These are phyloP conservation scores for Candida schatavii DNA, from an alignment of 805 yeast species.

Conservation along the genomic window DNA sequence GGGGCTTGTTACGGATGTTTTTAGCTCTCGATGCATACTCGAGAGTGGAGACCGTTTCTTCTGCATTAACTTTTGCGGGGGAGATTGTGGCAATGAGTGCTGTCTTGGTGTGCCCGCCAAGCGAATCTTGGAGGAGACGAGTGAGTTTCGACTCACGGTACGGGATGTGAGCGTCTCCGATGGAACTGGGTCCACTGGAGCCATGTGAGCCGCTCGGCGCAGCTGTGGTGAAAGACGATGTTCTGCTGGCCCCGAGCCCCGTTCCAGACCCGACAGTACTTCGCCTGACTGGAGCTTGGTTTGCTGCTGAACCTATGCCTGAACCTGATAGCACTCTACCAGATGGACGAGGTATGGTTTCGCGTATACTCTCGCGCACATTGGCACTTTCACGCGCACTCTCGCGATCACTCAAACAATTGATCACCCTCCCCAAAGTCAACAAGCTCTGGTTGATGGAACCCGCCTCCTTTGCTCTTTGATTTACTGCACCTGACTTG, in stretches of 20 bases:
- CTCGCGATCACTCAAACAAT: constrained; percentile 38
- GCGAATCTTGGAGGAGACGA: constrained; percentile 68
- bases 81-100: constrained; percentile 84
- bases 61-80: constrained; percentile 73
- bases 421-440: constrained; percentile 87
- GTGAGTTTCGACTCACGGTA: constrained; percentile 82
- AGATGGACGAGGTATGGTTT: background rate
- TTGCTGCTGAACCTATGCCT: too few species aligned
- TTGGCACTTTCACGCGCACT: constrained; percentile 7
- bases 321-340: too few species aligned
- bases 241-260: background rate
- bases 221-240: background rate
- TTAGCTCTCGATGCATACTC: constrained; percentile 89
- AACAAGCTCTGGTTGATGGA: constrained; percentile 84
- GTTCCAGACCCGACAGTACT: too few species aligned
- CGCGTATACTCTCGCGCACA: too few species aligned
- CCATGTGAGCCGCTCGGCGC: background rate
- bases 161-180: constrained; percentile 58
- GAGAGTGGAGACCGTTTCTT: constrained; percentile 80
- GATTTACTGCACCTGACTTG: constrained; percentile 82
- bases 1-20: constrained; percentile 65
- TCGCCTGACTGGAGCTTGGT: background rate
- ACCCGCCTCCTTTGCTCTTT: constrained; percentile 91
- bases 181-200: background rate
- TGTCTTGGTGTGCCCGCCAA: constrained; percentile 88